Conservation (phyloP, 1,284 basidiomycete genomes). For the Amylostereum chailletii region DNA sequence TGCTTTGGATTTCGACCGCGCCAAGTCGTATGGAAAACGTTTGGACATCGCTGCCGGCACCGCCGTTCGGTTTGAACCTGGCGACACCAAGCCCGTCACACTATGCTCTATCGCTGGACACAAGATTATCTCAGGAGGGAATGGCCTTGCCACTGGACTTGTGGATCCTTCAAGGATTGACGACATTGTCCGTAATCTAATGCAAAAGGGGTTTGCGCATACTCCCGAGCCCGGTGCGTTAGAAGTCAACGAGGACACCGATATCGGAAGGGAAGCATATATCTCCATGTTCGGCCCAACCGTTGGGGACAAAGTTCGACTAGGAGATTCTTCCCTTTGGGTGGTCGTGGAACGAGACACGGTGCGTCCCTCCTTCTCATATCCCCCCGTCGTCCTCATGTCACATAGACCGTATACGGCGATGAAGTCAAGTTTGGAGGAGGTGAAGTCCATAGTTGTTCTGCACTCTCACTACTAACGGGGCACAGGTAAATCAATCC, state of each 20-base stretch:
- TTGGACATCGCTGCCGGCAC: slow-evolving; percentile 93
- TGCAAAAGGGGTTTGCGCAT: slow-evolving; percentile 57
- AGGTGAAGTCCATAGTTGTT: slow-evolving; percentile 34
- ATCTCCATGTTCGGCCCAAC: slow-evolving; percentile 95
- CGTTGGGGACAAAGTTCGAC: slow-evolving; percentile 78
- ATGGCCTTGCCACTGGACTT: slow-evolving; percentile 59
- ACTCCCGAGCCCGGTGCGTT: slow-evolving; percentile 48
- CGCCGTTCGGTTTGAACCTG: slow-evolving; percentile 95
- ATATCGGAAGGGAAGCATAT: slow-evolving; percentile 62
- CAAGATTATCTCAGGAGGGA: slow-evolving; percentile 75
- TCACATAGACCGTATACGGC: slow-evolving; percentile 64
- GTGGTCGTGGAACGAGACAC: slow-evolving; percentile 87
- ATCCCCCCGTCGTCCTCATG: neutral
- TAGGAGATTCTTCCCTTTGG: slow-evolving; percentile 91
- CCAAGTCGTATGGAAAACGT: slow-evolving; percentile 72
- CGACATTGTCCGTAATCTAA: slow-evolving; percentile 31
- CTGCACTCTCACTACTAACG: neutral
- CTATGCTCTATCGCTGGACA: slow-evolving; percentile 77
- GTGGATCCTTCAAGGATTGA: slow-evolving; percentile 36
- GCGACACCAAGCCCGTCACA: slow-evolving; percentile 78
- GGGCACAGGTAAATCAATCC: slow-evolving; percentile 72
- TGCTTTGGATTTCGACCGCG: slow-evolving; percentile 77
- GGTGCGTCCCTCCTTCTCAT: slow-evolving; percentile 30
- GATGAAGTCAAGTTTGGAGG: slow-evolving; percentile 99
- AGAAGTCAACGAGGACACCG: slow-evolving; percentile 38